Percentiles rank a stretch among this genome's conserved stretches.
phyloP scores from a whole-genome alignment of 2,329 filamentous ascomycete genomes.

The Metarhizium humberi region DNA sequence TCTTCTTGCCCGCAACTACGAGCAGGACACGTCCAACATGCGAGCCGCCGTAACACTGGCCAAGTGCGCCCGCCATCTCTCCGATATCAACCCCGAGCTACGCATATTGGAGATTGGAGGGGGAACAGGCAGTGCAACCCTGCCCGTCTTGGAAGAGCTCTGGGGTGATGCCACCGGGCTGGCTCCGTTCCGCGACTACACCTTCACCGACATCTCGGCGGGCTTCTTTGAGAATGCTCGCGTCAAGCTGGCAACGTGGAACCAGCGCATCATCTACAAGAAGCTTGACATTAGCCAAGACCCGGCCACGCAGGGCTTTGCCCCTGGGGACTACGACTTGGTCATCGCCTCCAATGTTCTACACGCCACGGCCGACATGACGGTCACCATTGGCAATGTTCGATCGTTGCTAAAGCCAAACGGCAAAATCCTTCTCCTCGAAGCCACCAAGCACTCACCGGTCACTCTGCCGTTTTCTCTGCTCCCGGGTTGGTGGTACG shows the following conservation, averaged over 20 bases:
- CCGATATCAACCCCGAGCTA: constrained; percentile 29
- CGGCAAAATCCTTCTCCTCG: constrained; percentile 8
- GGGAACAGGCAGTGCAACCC: constrained; percentile 33
- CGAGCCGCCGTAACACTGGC: background rate
- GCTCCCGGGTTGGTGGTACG: constrained; percentile 7
- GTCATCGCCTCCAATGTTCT: constrained; percentile 29
- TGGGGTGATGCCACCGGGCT: constrained; percentile 12
- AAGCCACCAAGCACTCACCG: constrained; percentile 2
- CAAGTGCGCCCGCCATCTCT: background rate
- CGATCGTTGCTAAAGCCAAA: constrained; percentile 7
- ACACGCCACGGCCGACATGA: constrained; percentile 23
- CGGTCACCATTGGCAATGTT: constrained; percentile 12
- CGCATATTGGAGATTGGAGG: constrained; percentile 32
- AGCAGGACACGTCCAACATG: constrained; percentile 2
- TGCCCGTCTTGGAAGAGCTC: constrained; percentile 19
- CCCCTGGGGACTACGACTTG: constrained; percentile 23
- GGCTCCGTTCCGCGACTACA: constrained; percentile 24
- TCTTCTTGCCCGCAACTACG: constrained; percentile 13
- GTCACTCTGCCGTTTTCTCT: constrained; percentile 4
- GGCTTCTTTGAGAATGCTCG: constrained; percentile 29
- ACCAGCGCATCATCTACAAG: constrained; percentile 13
- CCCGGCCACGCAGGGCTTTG: constrained; percentile 21
- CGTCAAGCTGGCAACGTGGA: constrained; percentile 15
- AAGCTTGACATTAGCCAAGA: constrained; percentile 18
- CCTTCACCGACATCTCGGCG: constrained; percentile 34